Evolutionary conservation across 202 grass and related monocot genomes (phyloP).

Genomic region (Zoysia matrella): DNA sequence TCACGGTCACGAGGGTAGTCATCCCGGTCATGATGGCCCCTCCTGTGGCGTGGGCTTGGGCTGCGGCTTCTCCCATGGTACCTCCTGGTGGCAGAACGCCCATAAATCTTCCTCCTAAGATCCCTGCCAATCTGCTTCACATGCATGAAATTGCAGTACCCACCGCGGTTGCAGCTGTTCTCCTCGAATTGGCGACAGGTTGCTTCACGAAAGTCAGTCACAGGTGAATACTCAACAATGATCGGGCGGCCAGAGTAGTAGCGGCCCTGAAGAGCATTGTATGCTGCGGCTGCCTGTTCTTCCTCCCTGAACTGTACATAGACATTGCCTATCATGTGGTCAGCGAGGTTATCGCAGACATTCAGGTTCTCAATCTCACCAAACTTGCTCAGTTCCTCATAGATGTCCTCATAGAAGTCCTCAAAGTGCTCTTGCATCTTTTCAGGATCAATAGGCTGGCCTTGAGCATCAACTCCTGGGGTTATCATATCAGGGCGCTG

Average conservation of each 20-base stretch:
- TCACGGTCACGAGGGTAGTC: conserved; percentile 38
- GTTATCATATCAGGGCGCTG: no score
- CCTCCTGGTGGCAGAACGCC: no score
- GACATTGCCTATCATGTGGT: no score
- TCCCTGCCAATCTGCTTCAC: no score
- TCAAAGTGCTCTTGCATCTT: conserved; percentile 97
- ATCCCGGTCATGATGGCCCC: conserved; percentile 13
- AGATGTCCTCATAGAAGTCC: conserved; percentile 94
- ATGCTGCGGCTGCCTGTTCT: conserved; percentile 21
- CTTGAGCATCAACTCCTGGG: conserved; percentile 67
- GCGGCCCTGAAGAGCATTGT: conserved; percentile 78
- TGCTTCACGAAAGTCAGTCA: no score
- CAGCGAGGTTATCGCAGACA: conserved; percentile 61
- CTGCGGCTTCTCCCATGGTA: background rate
- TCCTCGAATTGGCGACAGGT: no score
- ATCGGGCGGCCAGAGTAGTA: conserved; percentile 92
- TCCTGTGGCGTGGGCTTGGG: conserved; percentile 59
- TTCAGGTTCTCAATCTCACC: conserved; percentile 94
- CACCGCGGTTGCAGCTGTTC: no score
- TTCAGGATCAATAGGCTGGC: conserved; percentile 66
- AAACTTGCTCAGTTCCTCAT: conserved; percentile 89
- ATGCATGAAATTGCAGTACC: no score
- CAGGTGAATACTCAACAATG: conserved; percentile 84
- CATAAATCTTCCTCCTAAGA: no score
- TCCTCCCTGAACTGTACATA: no score